Conservation (phyloP, 352 stramenopile species). For the Elongisporangium prolatum region DNA sequence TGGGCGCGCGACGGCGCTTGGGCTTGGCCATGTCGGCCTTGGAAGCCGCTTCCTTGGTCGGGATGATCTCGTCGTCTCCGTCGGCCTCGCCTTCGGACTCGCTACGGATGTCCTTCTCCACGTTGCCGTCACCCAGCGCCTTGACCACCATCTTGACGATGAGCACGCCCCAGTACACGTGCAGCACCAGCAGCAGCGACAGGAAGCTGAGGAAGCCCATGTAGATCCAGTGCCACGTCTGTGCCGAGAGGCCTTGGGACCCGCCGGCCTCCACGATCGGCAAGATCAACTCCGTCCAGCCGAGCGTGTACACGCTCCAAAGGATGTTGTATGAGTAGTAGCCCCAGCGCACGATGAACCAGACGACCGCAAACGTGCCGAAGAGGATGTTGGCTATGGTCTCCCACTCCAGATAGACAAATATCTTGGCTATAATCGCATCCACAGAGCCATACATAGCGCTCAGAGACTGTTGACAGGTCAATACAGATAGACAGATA, state of each 20-base stretch:
- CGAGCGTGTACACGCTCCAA: constrained; percentile 45
- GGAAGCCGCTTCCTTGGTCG: constrained; percentile 10
- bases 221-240: constrained; percentile 55
- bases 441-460: constrained; percentile 2
- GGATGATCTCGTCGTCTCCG: constrained; percentile 11
- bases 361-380: constrained; percentile 56
- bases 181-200: constrained; percentile 52
- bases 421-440: constrained; percentile 55
- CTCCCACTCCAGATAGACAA: constrained; percentile 72
- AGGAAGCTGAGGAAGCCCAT: constrained; percentile 44
- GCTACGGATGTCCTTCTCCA: constrained; percentile 81
- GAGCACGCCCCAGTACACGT: constrained; percentile 73
- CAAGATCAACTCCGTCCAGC: constrained; percentile 45
- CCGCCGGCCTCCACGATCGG: constrained; percentile 36
- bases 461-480: background rate
- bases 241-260: constrained; percentile 26
- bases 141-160: constrained; percentile 76
- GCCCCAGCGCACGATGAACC: constrained; percentile 68
- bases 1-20: constrained; percentile 57
- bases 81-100: constrained; percentile 65
- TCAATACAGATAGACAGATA: background rate
- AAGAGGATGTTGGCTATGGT: constrained; percentile 69
- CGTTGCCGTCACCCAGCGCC: constrained; percentile 54
- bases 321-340: constrained; percentile 78
- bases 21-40: constrained; percentile 20